Evolutionary conservation across 495 filamentous ascomycete species (phyloP).

Genomic region (Aspergillus homomorphus): DNA sequence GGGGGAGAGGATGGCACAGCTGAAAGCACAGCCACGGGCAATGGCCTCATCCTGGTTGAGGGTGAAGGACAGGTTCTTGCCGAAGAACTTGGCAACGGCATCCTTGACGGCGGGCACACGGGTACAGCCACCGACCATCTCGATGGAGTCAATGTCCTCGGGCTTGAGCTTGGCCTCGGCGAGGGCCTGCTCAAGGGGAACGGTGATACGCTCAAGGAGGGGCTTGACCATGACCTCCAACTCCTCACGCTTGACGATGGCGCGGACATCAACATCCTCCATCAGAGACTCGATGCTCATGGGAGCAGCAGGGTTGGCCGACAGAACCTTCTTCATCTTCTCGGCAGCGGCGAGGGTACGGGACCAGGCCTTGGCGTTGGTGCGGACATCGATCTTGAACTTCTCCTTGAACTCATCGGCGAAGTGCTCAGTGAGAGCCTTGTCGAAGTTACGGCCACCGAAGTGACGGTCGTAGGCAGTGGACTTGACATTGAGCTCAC

Average conservation of each 20-base stretch:
- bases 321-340: slow-evolving; percentile 98
- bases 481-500: slow-evolving; percentile 88
- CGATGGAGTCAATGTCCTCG: slow-evolving; percentile 91
- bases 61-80: slow-evolving; percentile 89
- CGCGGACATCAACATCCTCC: slow-evolving; percentile 90
- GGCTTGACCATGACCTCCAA: slow-evolving; percentile 88
- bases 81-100: slow-evolving; percentile 83
- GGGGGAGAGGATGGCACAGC: slow-evolving; percentile 95
- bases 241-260: slow-evolving; percentile 90
- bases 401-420: slow-evolving; percentile 91
- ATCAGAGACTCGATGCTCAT: slow-evolving; percentile 97
- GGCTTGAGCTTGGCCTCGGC: slow-evolving; percentile 82
- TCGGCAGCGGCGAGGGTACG: slow-evolving; percentile 85
- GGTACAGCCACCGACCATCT: slow-evolving; percentile 92
- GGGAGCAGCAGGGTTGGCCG: slow-evolving; percentile 90
- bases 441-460: slow-evolving; percentile 96
- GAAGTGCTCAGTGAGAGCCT: slow-evolving; percentile 90
- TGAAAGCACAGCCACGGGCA: slow-evolving; percentile 94
- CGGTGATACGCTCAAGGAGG: slow-evolving; percentile 68
- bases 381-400: slow-evolving; percentile 85
- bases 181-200: slow-evolving; percentile 83
- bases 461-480: slow-evolving; percentile 96
- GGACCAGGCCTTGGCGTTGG: slow-evolving; percentile 82
- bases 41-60: slow-evolving; percentile 98
- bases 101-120: slow-evolving; percentile 94